Base-by-base conservation (phyloP, 2,329 filamentous ascomycete genomes). In the Drechslerella coelobrocha region DNA sequence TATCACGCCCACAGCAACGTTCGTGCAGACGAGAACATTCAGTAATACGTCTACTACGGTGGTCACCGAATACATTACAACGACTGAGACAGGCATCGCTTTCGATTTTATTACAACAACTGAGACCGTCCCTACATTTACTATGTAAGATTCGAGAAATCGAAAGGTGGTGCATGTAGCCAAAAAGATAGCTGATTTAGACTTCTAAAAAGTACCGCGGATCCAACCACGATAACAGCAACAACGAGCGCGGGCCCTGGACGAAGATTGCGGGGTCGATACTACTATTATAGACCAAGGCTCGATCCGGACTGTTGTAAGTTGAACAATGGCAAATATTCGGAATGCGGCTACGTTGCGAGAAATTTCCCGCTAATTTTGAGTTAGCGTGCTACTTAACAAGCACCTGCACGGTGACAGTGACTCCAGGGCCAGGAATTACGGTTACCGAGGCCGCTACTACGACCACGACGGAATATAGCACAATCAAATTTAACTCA, bases 271-370 rank as follows among this genome's bases (percentile, higher is more conserved):
- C 50, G 50, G 8, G 66, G 47, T 6, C 52, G 66, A 37, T 61
- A 59, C 19, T 71, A 63, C 21, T 19, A 31, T 31, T 12, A 31
- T n/a, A n/a, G 34, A 17, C 66, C 45, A 2, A 52, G 50, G 21
- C 39, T 71, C 26, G 66, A 71, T 37, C 66, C 66, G 1, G 59
- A 71, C 26, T 71, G 66, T 24, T 71, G 60, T 63, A 55, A 26
- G 60, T 53, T 26, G 4, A 19, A 17, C 21, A 24, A 8, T 29
- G 4, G 19, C 9, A 54, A 3, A 29, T 2, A 3, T 51, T n/a
- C n/a, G n/a, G n/a, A n/a, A n/a, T n/a, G n/a, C n/a, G n/a, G n/a
- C n/a, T n/a, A n/a, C n/a, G n/a, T n/a, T n/a, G n/a, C 19, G 23
- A 26, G 8, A 29, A 17, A 17, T 7, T 54, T 23, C 24, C 8